Evolutionary conservation across 129 eudicot species (phyloP).

Genomic region (Oenanthe sinensis): DNA sequence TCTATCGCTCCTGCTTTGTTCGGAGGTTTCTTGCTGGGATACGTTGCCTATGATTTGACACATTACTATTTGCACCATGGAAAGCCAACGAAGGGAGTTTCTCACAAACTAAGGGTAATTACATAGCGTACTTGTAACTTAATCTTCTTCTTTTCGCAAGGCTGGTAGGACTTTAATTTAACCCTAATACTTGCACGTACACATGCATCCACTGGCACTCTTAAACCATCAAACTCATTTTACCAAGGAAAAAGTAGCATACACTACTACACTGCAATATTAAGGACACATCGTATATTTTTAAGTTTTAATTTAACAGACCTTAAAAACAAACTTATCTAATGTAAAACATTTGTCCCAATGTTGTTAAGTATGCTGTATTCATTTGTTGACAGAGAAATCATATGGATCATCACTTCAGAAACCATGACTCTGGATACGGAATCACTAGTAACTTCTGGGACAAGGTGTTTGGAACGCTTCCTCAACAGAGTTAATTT

Average conservation of each 20-base stretch:
- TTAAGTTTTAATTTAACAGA: background rate
- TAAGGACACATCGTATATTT: background rate
- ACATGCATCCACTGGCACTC: background rate
- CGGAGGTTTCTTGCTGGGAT: conserved; percentile 52
- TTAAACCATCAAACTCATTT: background rate
- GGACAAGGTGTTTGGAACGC: conserved; percentile 45
- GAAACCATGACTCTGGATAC: conserved; percentile 38
- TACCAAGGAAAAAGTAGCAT: too few species aligned
- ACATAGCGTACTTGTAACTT: background rate
- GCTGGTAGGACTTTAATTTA: background rate
- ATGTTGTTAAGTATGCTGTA: too few species aligned
- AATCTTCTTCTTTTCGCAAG: background rate
- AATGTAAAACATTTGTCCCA: too few species aligned
- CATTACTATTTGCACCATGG: conserved; percentile 59
- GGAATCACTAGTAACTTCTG: conserved; percentile 40
- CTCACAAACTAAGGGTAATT: conserved; percentile 37
- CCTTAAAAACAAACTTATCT: too few species aligned
- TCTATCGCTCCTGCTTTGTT: conserved; percentile 28
- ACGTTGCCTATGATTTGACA: conserved; percentile 42
- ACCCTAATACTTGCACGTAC: background rate
- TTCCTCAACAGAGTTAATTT: conserved; percentile 20
- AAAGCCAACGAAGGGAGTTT: conserved; percentile 29
- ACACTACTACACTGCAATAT: background rate
- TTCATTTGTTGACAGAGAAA: conserved; percentile 21
- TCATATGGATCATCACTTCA: conserved; percentile 49